Base-by-base conservation (phyloP, 2,329 filamentous ascomycete genomes). In the Ophiocordyceps sinensis region DNA sequence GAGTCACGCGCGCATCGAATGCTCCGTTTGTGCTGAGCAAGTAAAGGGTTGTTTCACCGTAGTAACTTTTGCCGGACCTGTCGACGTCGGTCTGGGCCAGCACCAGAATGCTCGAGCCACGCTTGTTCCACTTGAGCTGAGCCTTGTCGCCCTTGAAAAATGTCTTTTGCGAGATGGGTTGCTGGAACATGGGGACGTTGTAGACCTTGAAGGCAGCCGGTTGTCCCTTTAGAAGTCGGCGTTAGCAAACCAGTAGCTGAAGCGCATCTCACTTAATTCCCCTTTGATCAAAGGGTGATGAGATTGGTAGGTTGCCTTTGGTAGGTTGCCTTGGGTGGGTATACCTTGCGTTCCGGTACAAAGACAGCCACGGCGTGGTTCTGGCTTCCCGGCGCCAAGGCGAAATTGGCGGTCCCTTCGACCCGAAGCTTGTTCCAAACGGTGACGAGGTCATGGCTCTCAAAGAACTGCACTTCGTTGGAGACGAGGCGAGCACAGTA, bases 131-230 rank as follows among this genome's bases (percentile, higher is more conserved):
- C 69, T 95, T 95, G 57, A 98, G 70, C 64, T 95, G 87, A 38
- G 98, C 89, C 70, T 96, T 96, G 70, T 98, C 91, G 48, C 88
- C 88, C 70, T 98, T 98, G 77, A 87, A 98, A 60, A 98, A 98
- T 2, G 83, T 95, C 79, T 98, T 98, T 61, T 96, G 89, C 32
- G 89, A 95, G 39, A 94, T 79, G 5, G 88, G 80, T 41, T 68
- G 69, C 47, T 66, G 74, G 65, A 96, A 96, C 52, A 91, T 74
- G 35, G 91, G 89, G 30, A 96, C 84, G 51, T 89, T 86, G 68
- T 83, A 98, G 45, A 96, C 84, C 65, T 93, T 94, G 61, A 96
- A 87, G 2, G 85, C 77, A 41, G 91, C 88, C 30, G 91, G 91
- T 75, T 88, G 84, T 40, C 91, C 89, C 85, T 94, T 50, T 13